Evolutionary conservation across 495 filamentous ascomycete genomes (phyloP).

Genomic region (Evansstolkia leycettana): DNA sequence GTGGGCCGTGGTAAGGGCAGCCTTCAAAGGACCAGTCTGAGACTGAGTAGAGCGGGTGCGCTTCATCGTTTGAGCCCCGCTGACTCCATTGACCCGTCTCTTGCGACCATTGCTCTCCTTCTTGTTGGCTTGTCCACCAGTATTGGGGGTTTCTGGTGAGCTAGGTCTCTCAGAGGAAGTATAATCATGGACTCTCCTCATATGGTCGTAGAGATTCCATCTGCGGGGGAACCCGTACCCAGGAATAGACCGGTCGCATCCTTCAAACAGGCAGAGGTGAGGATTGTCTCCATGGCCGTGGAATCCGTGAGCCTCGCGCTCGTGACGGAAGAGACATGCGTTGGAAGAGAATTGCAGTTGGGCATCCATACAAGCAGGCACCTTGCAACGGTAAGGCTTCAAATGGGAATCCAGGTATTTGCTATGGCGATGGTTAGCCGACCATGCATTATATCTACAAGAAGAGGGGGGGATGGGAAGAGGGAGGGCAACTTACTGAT

Average conservation of each 20-base stretch:
- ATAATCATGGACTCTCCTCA: slow-evolving; percentile 86
- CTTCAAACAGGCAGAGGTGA: slow-evolving; percentile 70
- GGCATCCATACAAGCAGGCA: slow-evolving; percentile 59
- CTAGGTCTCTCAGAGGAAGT: slow-evolving; percentile 34
- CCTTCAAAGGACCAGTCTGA: slow-evolving; percentile 24
- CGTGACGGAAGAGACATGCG: slow-evolving; percentile 86
- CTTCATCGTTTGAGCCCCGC: slow-evolving; percentile 32
- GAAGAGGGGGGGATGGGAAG: slow-evolving; percentile 1
- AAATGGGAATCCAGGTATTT: slow-evolving; percentile 92
- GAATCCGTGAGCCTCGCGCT: slow-evolving; percentile 88
- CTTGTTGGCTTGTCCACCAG: slow-evolving; percentile 14
- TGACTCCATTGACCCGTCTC: slow-evolving; percentile 26
- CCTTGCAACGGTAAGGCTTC: slow-evolving; percentile 88
- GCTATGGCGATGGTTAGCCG: slow-evolving; percentile 30
- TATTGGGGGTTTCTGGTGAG: slow-evolving; percentile 31
- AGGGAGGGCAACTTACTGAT: slow-evolving; percentile 57
- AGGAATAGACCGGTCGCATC: slow-evolving; percentile 66
- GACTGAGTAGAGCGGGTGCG: slow-evolving; percentile 33
- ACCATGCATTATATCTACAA: not conserved
- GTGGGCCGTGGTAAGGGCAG: slow-evolving; percentile 20
- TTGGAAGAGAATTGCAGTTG: slow-evolving; percentile 74
- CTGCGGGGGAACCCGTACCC: slow-evolving; percentile 84
- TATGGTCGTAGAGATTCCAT: slow-evolving; percentile 92
- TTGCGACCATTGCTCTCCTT: slow-evolving; percentile 31
- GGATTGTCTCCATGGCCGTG: slow-evolving; percentile 89